Evolutionary conservation across 2,329 filamentous ascomycete species (phyloP), one percentile per base, ranked within the genome.

Genomic region (Ophiostoma novo-ulmi): DNA sequence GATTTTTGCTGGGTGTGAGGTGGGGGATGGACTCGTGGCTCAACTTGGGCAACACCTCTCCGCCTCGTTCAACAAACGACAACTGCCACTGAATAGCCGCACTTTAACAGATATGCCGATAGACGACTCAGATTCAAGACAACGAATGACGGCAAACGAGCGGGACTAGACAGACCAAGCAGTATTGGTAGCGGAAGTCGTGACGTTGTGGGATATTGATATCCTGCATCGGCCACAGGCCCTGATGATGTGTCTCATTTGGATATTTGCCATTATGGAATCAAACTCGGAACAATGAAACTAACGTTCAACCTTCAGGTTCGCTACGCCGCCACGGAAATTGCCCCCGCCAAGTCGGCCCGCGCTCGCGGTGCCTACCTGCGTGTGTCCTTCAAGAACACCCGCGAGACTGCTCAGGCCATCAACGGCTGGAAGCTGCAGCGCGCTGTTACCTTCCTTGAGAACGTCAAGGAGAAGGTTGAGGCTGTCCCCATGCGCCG

Each of bases 381-480:
- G 80, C 93, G 95, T 82, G 94, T 98, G 79, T 97, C 92, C 79
- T 99, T 97, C 92, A 99, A 99, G 91, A 99, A 99, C 91, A 99
- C 95, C 82, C 93, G 95, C 81, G 96, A 99, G 88, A 97, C 94
- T 77, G 95, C 96, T 76, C 95, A 98, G 88, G 94, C 94, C 80
- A 97, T 99, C 89, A 98, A 95, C 86, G 94, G 94, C 85, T 97
- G 93, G 93, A 97, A 97, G 88, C 83, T 98, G 81, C 88, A 93
- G 85, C 94, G 95, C 81, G 95, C 95, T 80, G 85, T 97, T 78
- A 89, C 90, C 82, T 99, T 97, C 90, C 92, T 99, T 81, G 92
- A 97, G 88, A 98, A 99, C 84, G 95, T 99, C 80, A 89, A 92
- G 85, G 91, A 91, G 85, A 93, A 99, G 88, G 92, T 91, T 85